A percentile compares a stretch with the other conserved stretches of the same genome.
Conservation (phyloP, 2,329 filamentous ascomycete species). For the Ascochyta fabae region DNA sequence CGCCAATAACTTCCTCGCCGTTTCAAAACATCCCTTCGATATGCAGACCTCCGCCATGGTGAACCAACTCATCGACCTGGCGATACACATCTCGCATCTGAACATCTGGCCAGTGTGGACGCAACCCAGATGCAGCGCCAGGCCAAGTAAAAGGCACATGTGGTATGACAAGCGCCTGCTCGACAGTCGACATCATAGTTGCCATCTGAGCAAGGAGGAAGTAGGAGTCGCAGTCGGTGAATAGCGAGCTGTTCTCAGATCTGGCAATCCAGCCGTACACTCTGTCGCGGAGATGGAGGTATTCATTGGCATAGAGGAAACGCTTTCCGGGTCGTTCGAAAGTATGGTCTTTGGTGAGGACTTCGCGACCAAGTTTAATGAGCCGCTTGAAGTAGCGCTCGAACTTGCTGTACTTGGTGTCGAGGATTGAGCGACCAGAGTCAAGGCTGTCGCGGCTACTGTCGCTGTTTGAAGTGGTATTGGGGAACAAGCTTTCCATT, state of each 20-base stretch:
- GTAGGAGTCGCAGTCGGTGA: not conserved
- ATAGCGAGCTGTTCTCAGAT: not conserved
- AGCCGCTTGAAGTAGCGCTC: slow-evolving; percentile 1
- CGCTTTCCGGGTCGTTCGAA: not conserved
- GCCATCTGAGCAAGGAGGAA: not conserved
- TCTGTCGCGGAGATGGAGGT: not conserved
- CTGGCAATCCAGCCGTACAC: not conserved
- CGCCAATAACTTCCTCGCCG: too few species aligned
- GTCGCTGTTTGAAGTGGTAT: not conserved
- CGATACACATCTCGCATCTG: not conserved
- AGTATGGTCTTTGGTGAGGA: slow-evolving; percentile 2
- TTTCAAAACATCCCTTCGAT: not conserved
- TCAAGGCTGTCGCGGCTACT: not conserved
- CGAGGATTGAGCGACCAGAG: not conserved
- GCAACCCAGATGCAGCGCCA: not conserved
- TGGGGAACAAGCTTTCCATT: not conserved
- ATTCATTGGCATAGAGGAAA: not conserved
- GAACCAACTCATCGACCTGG: not conserved
- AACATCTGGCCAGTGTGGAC: not conserved
- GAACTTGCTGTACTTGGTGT: not conserved
- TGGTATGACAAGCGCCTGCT: not conserved
- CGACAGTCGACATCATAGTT: not conserved
- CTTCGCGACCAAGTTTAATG: not conserved
- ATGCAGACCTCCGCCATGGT: not conserved
- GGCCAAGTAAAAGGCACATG: not conserved